Base-by-base conservation (phyloP, 495 filamentous ascomycete species). In the Annulohypoxylon bovei region DNA sequence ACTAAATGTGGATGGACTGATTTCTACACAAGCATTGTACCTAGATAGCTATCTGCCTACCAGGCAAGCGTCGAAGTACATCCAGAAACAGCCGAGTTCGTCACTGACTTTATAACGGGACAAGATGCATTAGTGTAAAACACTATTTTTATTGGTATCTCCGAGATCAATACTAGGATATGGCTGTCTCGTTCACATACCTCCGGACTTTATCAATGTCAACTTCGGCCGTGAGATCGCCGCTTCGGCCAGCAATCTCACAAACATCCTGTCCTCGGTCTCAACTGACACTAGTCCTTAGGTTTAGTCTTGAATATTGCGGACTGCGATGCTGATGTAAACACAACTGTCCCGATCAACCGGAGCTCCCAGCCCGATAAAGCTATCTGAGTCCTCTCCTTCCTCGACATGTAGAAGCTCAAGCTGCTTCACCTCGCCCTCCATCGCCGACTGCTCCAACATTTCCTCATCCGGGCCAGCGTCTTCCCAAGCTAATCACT, bases 381-480 rank as follows among this genome's bases (percentile, higher is more conserved):
- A 63, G 71, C 60, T 71, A 66, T 56, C 68, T 44, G 54, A 37
- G 49, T 68, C 59, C 53, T 72, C 58, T 58, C 70, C 67, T 61
- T 68, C 54, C 12, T 62, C 60, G 33, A 61, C 53, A 12, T 46
- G 60, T 60, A 47, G 55, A 65, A 71, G 69, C 67, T 62, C 53
- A 61, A 55, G 72, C 65, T 55, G 46, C 55, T 63, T 56, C 65
- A 46, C 60, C 61, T 49, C 67, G 50, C 28, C 30, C 40, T 62
- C 39, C 55, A 52, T 57, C 61, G 20, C 63, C 60, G 72, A 72
- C 65, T 72, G 65, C 72, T 71, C 75, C 72, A 73, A 77, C 52
- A 61, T 55, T 62, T 57, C 56, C 56, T 69, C 70, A 69, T 71
- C 69, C 72, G 58, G 67, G 64, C 62, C 67, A 63, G 58, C 67